Base-by-base conservation (phyloP, 129 eudicot species). In the Glebionis coronaria region DNA sequence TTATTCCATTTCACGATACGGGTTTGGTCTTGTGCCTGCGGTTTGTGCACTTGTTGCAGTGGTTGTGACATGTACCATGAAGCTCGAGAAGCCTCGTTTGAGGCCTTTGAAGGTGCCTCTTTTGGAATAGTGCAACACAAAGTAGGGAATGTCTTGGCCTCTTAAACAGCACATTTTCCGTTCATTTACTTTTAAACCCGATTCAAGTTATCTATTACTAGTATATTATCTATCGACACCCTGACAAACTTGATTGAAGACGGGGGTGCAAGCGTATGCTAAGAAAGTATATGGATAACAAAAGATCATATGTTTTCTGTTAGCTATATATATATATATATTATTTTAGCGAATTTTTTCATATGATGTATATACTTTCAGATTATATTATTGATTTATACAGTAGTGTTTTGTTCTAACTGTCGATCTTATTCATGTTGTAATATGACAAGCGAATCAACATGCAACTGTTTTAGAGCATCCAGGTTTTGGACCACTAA, bases 1-100 rank as follows among this genome's bases (percentile, higher is more conserved):
- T 61, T 79, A 83, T 42, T 81, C 96, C 1, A 44, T 87, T 58
- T 78, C 96, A 63, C 78, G 97, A 76, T 87, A 69, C 51, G 93
- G 86, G 16, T 58, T 91, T 55, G 97, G 97, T 19, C 88, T 91
- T 2, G 78, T 91, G 70, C 96, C 94, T 3, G 97, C 96, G 5
- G 45, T 85, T 42, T 87, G 83, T 85, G 88, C 96, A 20, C 75
- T 88, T 12, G 57, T 72, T 3, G 94, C 85, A 18, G 83, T 91
- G 58, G 54, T 70, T 16, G 88, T 90, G 16, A 85, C 97, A 52
- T 88, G 65, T 61, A 85, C 79, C 75, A 84, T 88, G 90, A 77
- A 88, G 75, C 85, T 91, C 20, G 81, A 77, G 18, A 61, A 79
- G 44, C 77, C 85, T 6, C 63, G 80, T 50, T 71, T 78, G 70